phyloP scores from a whole-genome alignment of 2,329 filamentous ascomycete genomes.

The Fusarium sp. region DNA sequence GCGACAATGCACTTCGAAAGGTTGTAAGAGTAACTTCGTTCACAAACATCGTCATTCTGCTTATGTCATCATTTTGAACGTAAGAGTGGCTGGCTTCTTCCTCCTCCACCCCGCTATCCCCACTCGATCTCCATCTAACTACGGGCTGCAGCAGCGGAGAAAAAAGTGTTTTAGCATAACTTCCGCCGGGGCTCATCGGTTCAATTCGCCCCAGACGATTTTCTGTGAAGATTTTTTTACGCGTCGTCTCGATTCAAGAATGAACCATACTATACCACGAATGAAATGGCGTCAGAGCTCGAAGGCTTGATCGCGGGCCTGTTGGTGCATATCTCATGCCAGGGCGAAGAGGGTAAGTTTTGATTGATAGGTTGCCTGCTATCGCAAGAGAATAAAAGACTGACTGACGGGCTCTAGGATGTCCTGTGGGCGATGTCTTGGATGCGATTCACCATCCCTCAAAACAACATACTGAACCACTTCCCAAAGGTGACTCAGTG shows the following conservation, averaged over 20 bases:
- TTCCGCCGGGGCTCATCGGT: conserved; percentile 46
- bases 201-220: conserved; percentile 49
- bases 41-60: conserved; percentile 5
- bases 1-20: too few relatives aligned
- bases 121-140: conserved; percentile 39
- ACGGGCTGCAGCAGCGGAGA: conserved; percentile 35
- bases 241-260: conserved; percentile 44
- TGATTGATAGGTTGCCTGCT: conserved; percentile 5
- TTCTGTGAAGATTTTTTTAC: conserved; percentile 41
- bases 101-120: conserved; percentile 42
- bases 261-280: conserved; percentile 41
- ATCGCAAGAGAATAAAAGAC: conserved; percentile 16
- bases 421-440: conserved; percentile 52
- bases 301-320: conserved; percentile 58
- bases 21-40: too few relatives aligned
- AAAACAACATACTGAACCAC: conserved; percentile 32
- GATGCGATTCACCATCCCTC: conserved; percentile 52
- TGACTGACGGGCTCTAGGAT: conserved; percentile 48
- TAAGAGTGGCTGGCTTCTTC: conserved; percentile 8
- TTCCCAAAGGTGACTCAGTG: conserved; percentile 24
- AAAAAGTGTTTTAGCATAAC: conserved; percentile 38
- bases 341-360: conserved; percentile 57
- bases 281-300: conserved; percentile 57
- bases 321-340: conserved; percentile 57
- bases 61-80: conserved; percentile 43